These are phyloP conservation scores for Aegilops sharonensis DNA, from an alignment of 176 grass and related monocot species.

Conservation along the genomic window DNA sequence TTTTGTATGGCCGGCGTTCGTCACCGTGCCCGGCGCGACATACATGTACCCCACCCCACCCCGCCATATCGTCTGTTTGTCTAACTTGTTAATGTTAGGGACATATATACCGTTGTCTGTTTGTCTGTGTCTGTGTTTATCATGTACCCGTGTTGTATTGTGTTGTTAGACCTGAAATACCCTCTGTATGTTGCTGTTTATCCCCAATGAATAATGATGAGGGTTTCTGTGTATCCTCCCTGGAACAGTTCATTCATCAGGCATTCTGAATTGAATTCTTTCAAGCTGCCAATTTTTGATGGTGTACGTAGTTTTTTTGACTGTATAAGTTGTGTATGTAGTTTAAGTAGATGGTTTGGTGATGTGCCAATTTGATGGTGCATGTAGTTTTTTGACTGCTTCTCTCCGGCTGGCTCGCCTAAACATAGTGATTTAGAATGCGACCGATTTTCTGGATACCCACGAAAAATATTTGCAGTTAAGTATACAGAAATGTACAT, in stretches of 20 bases:
- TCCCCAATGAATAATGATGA: conserved; percentile 32
- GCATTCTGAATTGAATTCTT: background rate
- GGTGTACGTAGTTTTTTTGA: background rate
- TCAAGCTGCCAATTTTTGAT: background rate
- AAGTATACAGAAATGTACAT: background rate
- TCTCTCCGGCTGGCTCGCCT: too few species aligned
- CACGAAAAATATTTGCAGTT: background rate
- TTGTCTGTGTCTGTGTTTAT: background rate
- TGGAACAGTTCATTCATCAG: background rate
- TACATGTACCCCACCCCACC: conserved; percentile 29
- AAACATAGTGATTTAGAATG: too few species aligned
- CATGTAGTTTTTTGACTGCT: too few species aligned
- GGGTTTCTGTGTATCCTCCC: background rate
- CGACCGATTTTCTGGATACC: too few species aligned
- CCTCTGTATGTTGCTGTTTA: background rate
- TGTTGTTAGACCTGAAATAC: conserved; percentile 26
- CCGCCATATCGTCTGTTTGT: background rate
- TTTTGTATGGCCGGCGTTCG: conserved; percentile 29
- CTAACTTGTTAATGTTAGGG: conserved; percentile 54
- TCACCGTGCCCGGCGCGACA: conserved; percentile 8
- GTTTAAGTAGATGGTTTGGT: too few species aligned
- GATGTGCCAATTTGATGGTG: too few species aligned
- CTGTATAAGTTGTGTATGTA: too few species aligned
- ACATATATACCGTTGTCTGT: conserved; percentile 28
- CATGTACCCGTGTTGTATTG: conserved; percentile 12